These are phyloP conservation scores for Hawksworthiomyces lignivorus DNA, from an alignment of 2,329 filamentous ascomycete species.

Conservation along the genomic window DNA sequence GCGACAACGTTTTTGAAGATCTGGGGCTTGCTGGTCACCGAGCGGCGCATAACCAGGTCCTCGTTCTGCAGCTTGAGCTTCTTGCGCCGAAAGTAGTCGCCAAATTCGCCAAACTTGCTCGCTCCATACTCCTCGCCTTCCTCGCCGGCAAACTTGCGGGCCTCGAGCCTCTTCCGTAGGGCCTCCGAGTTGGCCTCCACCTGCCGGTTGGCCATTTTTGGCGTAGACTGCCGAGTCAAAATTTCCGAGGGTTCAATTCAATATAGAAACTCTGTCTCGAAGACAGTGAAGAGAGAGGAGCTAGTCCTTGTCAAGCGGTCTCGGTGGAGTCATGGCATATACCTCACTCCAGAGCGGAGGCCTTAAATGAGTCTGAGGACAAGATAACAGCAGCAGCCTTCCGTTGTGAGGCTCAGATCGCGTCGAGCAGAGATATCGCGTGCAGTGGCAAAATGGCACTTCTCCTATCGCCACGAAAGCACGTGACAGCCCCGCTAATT, in stretches of 20 bases:
- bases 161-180: conserved; percentile 54
- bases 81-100: conserved; percentile 89
- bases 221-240: too few relatives aligned
- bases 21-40: conserved; percentile 61
- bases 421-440: too few relatives aligned
- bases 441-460: conserved; percentile 1
- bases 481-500: conserved; percentile 8
- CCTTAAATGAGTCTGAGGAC: too few relatives aligned
- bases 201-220: conserved; percentile 53
- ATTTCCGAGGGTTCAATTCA: too few relatives aligned
- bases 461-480: too few relatives aligned
- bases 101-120: conserved; percentile 81
- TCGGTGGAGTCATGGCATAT: too few relatives aligned
- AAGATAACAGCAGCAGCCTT: too few relatives aligned
- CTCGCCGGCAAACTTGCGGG: conserved; percentile 69
- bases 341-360: too few relatives aligned
- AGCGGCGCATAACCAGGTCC: conserved; percentile 70
- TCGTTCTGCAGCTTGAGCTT: conserved; percentile 96
- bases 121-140: conserved; percentile 83
- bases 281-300: too few relatives aligned
- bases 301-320: too few relatives aligned
- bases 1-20: conserved; percentile 89
- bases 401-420: too few relatives aligned
- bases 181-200: conserved; percentile 57
- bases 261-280: too few relatives aligned